Base-by-base conservation (phyloP, 2,329 filamentous ascomycete genomes). In the Fusarium illudens region DNA sequence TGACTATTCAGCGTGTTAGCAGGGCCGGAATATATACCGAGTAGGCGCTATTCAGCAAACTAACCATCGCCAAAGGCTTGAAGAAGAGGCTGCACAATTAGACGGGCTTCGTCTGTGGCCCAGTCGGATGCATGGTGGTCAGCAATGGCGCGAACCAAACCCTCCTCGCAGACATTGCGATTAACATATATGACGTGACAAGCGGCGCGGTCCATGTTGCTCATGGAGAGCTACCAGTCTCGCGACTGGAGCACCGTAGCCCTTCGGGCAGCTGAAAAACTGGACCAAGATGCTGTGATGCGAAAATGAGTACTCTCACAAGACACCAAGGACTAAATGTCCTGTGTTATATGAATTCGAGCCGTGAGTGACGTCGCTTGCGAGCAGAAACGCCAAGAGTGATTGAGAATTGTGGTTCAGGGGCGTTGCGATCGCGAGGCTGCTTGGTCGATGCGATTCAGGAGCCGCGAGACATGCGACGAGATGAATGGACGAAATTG, bases 111-210 rank as follows among this genome's bases (percentile, higher is more conserved):
- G 30, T 79, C 78, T 13, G 82, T 79, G 27, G 73, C 72, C 73
- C 78, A 77, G 60, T 78, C 76, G 34, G 68, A 64, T 19, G 60
- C 57, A 55, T 60, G 58, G 42, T 72, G 65, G 22, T 56, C 58
- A 52, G 63, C 62, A 67, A 67, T 60, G 53, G 78, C 70, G 42
- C 70, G 75, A 37, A 86, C 76, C 52, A 82, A 74, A 59, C 83
- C 79, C 71, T 86, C 82, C 63, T 82, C 76, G 70, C 78, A 79
- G 65, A 86, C 82, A 64, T 81, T 79, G 73, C 84, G 84, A 78
- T 88, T 85, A 71, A 89, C 85, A 70, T 88, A 89, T 65, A 89
- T 85, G 69, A 89, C 82, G 76, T 88, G 85, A 76, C 85, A 88
- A 62, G 80, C 79, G 73, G 84, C 81, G 75, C 81, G 82, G 77